These are phyloP conservation scores for Triangularia setosa DNA, from an alignment of 2,329 filamentous ascomycete species.

Conservation along the genomic window DNA sequence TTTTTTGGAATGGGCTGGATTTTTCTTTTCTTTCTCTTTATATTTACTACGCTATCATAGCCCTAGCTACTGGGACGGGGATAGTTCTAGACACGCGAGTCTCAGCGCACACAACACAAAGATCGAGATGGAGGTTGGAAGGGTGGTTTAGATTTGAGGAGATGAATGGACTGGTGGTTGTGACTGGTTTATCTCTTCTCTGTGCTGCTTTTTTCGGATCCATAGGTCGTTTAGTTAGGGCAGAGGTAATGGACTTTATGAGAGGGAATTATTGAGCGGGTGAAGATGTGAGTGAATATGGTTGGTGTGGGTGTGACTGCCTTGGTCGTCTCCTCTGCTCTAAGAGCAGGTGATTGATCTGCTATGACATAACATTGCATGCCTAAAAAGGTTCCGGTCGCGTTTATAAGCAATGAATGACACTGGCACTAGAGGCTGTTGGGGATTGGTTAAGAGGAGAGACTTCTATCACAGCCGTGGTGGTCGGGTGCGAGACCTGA, in stretches of 20 bases:
- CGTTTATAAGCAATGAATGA: background rate
- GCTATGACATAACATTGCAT: background rate
- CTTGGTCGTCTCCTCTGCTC: too few species aligned
- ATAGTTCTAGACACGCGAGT: background rate
- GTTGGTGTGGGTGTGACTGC: too few species aligned
- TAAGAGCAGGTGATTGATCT: background rate
- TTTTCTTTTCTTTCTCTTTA: background rate
- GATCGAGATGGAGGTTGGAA: background rate
- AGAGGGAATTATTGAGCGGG: too few species aligned
- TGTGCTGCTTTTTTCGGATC: background rate
- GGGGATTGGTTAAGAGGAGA: background rate
- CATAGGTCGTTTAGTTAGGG: too few species aligned
- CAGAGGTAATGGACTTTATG: too few species aligned
- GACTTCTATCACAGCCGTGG: background rate
- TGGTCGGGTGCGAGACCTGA: background rate
- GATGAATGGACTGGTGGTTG: background rate
- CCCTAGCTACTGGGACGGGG: background rate
- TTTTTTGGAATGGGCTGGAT: background rate
- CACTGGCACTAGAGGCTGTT: background rate
- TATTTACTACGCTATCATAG: background rate
- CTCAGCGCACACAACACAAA: background rate
- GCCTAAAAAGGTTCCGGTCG: background rate
- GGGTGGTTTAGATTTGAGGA: background rate
- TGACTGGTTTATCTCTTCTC: background rate
- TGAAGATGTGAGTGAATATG: too few species aligned